phyloP scores from a whole-genome alignment of 202 grass and related monocot species.

The Saccharum hybrid region DNA sequence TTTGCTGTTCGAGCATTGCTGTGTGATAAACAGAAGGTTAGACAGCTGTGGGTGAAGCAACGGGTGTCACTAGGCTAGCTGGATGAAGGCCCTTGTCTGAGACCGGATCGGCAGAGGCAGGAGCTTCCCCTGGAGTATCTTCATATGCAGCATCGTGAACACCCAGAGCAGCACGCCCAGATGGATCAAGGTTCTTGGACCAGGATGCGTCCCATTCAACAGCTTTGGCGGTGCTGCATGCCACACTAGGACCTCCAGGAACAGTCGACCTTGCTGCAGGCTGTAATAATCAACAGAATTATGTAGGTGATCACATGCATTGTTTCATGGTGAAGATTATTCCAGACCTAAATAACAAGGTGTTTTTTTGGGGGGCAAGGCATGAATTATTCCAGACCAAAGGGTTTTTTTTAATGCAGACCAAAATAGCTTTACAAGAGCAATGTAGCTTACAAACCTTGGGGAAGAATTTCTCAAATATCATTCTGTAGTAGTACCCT shows the following conservation, averaged over 20 bases:
- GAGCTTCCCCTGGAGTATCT: constrained; percentile 42
- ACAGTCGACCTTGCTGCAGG: constrained; percentile 93
- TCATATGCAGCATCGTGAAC: constrained; percentile 79
- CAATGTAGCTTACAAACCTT: constrained; percentile 61
- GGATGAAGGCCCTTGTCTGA: constrained; percentile 41
- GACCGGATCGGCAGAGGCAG: constrained; percentile 33
- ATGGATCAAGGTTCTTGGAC: constrained; percentile 88
- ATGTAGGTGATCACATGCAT: background rate
- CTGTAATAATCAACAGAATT: constrained; percentile 51
- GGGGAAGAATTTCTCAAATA: constrained; percentile 91
- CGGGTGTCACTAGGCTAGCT: constrained; percentile 30
- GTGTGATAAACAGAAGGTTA: constrained; percentile 36
- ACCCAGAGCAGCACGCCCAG: constrained; percentile 90
- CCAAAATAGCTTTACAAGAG: background rate
- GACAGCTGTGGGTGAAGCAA: constrained; percentile 53
- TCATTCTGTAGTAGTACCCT: constrained; percentile 84
- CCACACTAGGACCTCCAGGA: constrained; percentile 90
- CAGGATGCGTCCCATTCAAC: constrained; percentile 92
- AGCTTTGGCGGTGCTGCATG: constrained; percentile 95
- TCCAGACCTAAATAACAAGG: background rate
- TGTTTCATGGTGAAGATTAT: background rate
- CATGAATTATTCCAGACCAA: background rate
- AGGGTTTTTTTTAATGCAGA: background rate
- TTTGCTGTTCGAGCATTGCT: constrained; percentile 18
- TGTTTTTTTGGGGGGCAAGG: too few species aligned